phyloP scores from a whole-genome alignment of 2,329 filamentous ascomycete genomes.

The Microascus cirrosus region DNA sequence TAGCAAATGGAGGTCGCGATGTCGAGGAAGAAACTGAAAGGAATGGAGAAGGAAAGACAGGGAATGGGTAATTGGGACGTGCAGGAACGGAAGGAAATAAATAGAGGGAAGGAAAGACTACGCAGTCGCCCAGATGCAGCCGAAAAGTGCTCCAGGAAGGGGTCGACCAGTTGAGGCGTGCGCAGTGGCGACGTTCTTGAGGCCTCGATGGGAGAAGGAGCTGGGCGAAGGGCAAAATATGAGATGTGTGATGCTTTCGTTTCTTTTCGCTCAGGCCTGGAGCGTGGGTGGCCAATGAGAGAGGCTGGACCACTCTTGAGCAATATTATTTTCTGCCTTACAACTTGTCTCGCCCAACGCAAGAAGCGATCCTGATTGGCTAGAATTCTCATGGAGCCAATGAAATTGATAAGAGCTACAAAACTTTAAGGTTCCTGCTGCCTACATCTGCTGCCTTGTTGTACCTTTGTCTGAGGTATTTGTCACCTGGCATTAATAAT shows the following conservation, averaged over 20 bases:
- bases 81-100: neutral
- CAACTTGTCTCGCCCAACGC: neutral
- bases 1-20: neutral
- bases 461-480: slow-evolving; percentile 1
- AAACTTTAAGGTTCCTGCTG: neutral
- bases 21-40: neutral
- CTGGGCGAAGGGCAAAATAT: neutral
- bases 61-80: neutral
- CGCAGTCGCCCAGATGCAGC: neutral
- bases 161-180: neutral
- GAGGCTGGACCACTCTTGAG: neutral
- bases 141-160: neutral
- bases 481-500: neutral
- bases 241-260: slow-evolving; percentile 1
- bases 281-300: neutral
- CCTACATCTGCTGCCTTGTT: slow-evolving; percentile 1
- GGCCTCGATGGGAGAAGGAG: slow-evolving; percentile 1
- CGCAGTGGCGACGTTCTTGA: neutral
- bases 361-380: neutral
- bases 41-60: neutral
- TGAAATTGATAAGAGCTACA: neutral
- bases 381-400: neutral
- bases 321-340: slow-evolving; percentile 4
- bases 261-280: slow-evolving; percentile 1
- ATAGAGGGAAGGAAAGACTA: neutral